A percentile compares a stretch with the other conserved stretches of the same genome.
Conservation (phyloP, 495 filamentous ascomycete genomes). For the Penicillium canescens region DNA sequence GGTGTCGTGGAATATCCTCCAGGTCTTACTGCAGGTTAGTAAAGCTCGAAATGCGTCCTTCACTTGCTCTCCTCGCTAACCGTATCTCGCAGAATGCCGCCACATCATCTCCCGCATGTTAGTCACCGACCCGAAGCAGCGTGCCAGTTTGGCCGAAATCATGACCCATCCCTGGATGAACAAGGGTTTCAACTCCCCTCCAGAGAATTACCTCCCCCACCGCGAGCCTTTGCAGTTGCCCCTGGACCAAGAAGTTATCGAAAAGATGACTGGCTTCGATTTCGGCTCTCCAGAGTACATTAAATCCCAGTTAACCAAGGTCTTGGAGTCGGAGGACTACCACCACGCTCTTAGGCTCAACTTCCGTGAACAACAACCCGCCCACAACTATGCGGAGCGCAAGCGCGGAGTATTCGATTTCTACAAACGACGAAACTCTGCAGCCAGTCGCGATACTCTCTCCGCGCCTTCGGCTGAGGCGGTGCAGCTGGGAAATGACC, state of each 20-base stretch:
- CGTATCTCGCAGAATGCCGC: slow-evolving; percentile 70
- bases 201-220: slow-evolving; percentile 84
- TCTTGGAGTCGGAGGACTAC: slow-evolving; percentile 89
- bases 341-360: slow-evolving; percentile 71
- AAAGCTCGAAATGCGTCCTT: background rate
- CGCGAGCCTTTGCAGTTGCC: slow-evolving; percentile 85
- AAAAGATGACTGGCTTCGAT: slow-evolving; percentile 97
- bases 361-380: slow-evolving; percentile 63
- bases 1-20: slow-evolving; percentile 93
- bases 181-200: slow-evolving; percentile 82
- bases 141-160: slow-evolving; percentile 86
- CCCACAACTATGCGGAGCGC: slow-evolving; percentile 72
- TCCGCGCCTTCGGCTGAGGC: slow-evolving; percentile 83
- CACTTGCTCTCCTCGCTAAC: background rate
- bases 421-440: slow-evolving; percentile 90
- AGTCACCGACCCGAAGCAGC: slow-evolving; percentile 87
- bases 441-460: slow-evolving; percentile 82
- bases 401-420: slow-evolving; percentile 94
- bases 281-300: slow-evolving; percentile 89
- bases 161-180: slow-evolving; percentile 97
- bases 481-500: slow-evolving; percentile 79
- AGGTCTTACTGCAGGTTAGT: slow-evolving; percentile 84
- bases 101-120: slow-evolving; percentile 95
- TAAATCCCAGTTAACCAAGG: slow-evolving; percentile 72
- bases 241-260: slow-evolving; percentile 77